Evolutionary conservation across 176 grass and related monocot genomes (phyloP).

Genomic region (Sorghum bicolor): Sorghum_bicolor_NCBIv3 NC_012870.2:9140001-9140500

Average conservation of each 20-base stretch:
- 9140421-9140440: neutral
- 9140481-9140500: conserved; percentile 30
- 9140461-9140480: conserved; percentile 21
- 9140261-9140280: conserved; percentile 49
- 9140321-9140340: conserved; percentile 36
- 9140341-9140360: conserved; percentile 68
- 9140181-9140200: conserved; percentile 46
- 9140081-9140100: neutral
- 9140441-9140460: neutral
- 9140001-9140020: conserved; percentile 78
- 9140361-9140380: conserved; percentile 34
- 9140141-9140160: conserved; percentile 76
- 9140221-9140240: conserved; percentile 81
- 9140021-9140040: conserved; percentile 78
- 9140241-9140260: conserved; percentile 63
- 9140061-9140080: neutral
- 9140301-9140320: conserved; percentile 46
- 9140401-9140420: neutral
- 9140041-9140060: no score
- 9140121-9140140: conserved; percentile 13
- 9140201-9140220: conserved; percentile 14
- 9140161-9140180: conserved; percentile 81
- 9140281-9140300: conserved; percentile 53
- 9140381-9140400: neutral
- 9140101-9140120: neutral